These are phyloP conservation scores for Dalbergia cultrata DNA, from an alignment of 306 rosid species.

Conservation along the genomic window DNA sequence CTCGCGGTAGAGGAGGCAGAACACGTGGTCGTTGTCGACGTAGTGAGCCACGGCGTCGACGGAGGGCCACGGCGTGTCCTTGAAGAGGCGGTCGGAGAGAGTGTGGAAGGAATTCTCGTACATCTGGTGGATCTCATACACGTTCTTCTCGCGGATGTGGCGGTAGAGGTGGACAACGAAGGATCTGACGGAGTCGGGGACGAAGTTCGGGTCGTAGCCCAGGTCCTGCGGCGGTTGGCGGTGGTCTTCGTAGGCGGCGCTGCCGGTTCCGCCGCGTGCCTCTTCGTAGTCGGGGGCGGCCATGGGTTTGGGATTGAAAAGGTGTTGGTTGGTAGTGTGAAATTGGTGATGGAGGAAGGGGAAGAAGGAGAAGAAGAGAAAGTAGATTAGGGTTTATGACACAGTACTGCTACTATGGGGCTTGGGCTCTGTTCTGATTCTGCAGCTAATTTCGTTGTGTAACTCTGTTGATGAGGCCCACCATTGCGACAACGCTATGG, in stretches of 20 bases:
- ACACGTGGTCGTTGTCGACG: conserved; percentile 95
- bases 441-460: not conserved
- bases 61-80: conserved; percentile 97
- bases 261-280: conserved; percentile 38
- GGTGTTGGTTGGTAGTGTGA: not conserved
- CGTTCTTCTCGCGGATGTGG: conserved; percentile 95
- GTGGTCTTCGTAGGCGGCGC: conserved; percentile 52
- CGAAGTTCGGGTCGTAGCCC: conserved; percentile 92
- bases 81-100: conserved; percentile 89
- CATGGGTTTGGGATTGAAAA: conserved; percentile 47
- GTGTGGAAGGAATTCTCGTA: conserved; percentile 86
- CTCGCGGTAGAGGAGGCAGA: conserved; percentile 93
- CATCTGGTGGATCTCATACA: conserved; percentile 96
- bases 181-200: conserved; percentile 83
- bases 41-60: conserved; percentile 86
- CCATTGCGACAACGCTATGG: not conserved
- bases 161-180: conserved; percentile 94
- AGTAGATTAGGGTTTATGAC: conserved; percentile 45
- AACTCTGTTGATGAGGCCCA: not conserved
- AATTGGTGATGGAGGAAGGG: not conserved
- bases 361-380: not conserved
- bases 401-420: not conserved
- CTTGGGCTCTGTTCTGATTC: not conserved
- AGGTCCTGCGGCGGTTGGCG: conserved; percentile 61
- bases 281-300: conserved; percentile 73